phyloP scores from a whole-genome alignment of 2,329 filamentous ascomycete genomes.

The Neonectria coccinea region DNA sequence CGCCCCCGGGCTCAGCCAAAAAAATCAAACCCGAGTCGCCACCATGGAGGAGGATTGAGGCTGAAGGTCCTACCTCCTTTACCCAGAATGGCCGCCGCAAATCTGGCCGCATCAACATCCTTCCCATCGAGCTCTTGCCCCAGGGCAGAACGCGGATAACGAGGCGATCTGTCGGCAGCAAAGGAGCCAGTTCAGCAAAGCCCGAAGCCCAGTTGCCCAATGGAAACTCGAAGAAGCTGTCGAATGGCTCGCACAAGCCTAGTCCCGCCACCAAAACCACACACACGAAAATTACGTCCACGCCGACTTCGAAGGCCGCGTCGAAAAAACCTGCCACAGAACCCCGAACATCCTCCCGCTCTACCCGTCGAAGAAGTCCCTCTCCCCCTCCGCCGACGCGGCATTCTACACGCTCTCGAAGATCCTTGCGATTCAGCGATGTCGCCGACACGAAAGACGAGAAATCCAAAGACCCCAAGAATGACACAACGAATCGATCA shows the following conservation, averaged over 20 bases:
- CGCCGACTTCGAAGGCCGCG: slow-evolving; percentile 47
- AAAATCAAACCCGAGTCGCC: slow-evolving; percentile 74
- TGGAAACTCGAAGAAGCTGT: slow-evolving; percentile 42
- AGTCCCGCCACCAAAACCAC: slow-evolving; percentile 42
- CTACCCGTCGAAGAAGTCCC: slow-evolving; percentile 54
- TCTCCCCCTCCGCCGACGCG: slow-evolving; percentile 54
- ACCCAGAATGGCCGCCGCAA: slow-evolving; percentile 77
- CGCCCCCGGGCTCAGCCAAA: slow-evolving; percentile 56
- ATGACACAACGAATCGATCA: slow-evolving; percentile 47
- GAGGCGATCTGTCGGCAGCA: slow-evolving; percentile 54
- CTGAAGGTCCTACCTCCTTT: slow-evolving; percentile 89
- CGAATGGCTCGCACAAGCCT: slow-evolving; percentile 44
- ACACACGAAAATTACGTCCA: slow-evolving; percentile 37
- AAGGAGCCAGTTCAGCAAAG: slow-evolving; percentile 50
- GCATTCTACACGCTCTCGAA: slow-evolving; percentile 57
- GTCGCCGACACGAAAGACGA: slow-evolving; percentile 36
- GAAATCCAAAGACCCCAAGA: slow-evolving; percentile 28
- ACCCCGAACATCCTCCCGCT: slow-evolving; percentile 48
- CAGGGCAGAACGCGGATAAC: slow-evolving; percentile 64
- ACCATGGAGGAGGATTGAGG: slow-evolving; percentile 89
- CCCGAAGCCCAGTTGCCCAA: slow-evolving; percentile 43
- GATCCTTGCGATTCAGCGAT: slow-evolving; percentile 56
- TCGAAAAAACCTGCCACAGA: slow-evolving; percentile 47
- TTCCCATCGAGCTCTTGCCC: slow-evolving; percentile 65
- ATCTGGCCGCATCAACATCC: slow-evolving; percentile 71